A percentile compares a stretch with the other conserved stretches of the same genome.
These are phyloP conservation scores for Bertia moriformis DNA, from an alignment of 2,329 filamentous ascomycete genomes.

Conservation along the genomic window DNA sequence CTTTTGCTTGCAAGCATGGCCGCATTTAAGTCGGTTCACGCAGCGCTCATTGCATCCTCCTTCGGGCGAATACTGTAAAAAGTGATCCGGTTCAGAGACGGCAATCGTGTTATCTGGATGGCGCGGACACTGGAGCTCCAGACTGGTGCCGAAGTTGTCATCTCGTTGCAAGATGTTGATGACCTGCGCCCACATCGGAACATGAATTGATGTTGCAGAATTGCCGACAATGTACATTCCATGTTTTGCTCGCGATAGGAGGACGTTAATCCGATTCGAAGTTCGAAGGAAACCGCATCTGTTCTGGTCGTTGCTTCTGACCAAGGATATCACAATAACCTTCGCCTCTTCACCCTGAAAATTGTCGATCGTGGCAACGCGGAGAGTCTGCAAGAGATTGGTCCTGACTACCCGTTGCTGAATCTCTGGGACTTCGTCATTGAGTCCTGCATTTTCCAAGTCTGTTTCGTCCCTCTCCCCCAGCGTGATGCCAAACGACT, in stretches of 20 bases:
- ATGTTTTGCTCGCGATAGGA: constrained; percentile 52
- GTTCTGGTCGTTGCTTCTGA: constrained; percentile 44
- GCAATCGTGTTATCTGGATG: constrained; percentile 35
- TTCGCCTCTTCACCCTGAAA: constrained; percentile 68
- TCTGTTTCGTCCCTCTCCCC: constrained; percentile 56
- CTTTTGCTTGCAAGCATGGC: constrained; percentile 17
- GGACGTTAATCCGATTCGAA: constrained; percentile 54
- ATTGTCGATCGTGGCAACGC: constrained; percentile 36
- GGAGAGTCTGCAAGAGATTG: constrained; percentile 4
- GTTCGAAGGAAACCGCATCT: constrained; percentile 60
- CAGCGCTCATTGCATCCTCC: neutral
- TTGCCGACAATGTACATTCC: constrained; percentile 59
- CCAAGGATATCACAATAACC: constrained; percentile 55
- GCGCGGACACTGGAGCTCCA: constrained; percentile 44
- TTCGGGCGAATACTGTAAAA: constrained; percentile 15
- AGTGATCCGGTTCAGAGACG: constrained; percentile 40
- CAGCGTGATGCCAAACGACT: constrained; percentile 47
- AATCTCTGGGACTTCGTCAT: constrained; percentile 31
- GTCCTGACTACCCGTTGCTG: constrained; percentile 13
- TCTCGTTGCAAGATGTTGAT: constrained; percentile 29
- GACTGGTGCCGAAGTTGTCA: constrained; percentile 28
- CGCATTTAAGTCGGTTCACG: neutral
- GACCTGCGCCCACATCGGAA: constrained; percentile 52
- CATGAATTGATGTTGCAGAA: constrained; percentile 37
- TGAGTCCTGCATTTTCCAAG: constrained; percentile 43